These are phyloP conservation scores for Astrephomene gubernaculifera DNA, from an alignment of 139 green algal genomes.

Conservation along the genomic window DNA sequence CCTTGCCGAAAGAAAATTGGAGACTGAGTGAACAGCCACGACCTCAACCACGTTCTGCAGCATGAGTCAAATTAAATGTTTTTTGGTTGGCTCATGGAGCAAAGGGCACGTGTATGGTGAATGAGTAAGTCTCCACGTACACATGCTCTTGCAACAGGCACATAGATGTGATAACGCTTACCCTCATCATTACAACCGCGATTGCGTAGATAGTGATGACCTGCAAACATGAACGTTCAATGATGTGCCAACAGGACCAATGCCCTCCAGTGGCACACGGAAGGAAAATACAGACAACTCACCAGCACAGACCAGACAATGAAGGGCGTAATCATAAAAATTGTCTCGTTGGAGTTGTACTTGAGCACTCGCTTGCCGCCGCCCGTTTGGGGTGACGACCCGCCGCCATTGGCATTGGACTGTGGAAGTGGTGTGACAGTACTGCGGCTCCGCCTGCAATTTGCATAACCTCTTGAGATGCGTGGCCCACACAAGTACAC, in stretches of 20 bases:
- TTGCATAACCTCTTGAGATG: too few species aligned
- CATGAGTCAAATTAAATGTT: too few species aligned
- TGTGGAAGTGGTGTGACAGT: background rate
- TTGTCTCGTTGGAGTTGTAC: background rate
- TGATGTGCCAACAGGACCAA: background rate
- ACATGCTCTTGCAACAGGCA: background rate
- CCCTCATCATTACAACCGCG: background rate
- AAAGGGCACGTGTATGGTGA: too few species aligned
- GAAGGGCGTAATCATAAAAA: constrained; percentile 9
- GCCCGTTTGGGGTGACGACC: background rate
- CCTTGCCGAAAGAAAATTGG: constrained; percentile 3
- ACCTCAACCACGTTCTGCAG: constrained; percentile 11
- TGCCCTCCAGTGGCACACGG: background rate
- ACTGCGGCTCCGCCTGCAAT: background rate
- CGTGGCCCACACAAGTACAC: too few species aligned
- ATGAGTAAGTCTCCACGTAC: background rate
- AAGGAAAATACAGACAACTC: background rate
- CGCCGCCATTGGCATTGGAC: background rate
- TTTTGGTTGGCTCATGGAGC: too few species aligned
- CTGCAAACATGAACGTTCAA: too few species aligned
- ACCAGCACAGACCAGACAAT: constrained; percentile 14
- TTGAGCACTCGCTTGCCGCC: background rate
- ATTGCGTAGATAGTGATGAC: background rate
- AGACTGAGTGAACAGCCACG: constrained; percentile 20
- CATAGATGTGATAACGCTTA: too few species aligned